These are phyloP conservation scores for Exophiala phaeomuriformis DNA, from an alignment of 2,329 filamentous ascomycete genomes.

Conservation along the genomic window DNA sequence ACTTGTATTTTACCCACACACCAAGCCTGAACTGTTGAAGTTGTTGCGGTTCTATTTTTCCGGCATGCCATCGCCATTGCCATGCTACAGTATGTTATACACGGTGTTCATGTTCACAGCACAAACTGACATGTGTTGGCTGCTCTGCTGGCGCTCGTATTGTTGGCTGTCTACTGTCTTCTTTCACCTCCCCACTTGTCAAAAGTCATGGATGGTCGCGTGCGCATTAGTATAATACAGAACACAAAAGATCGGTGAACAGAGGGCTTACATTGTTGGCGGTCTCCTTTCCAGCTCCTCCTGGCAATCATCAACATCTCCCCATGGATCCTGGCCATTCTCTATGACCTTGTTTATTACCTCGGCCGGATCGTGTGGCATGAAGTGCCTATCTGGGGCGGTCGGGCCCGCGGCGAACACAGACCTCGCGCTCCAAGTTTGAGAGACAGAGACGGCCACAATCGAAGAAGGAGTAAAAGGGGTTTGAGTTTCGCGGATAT, in stretches of 20 bases:
- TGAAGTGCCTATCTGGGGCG: constrained; percentile 54
- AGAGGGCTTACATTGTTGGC: no score
- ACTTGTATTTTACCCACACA: neutral
- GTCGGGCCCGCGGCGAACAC: constrained; percentile 52
- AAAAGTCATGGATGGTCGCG: no score
- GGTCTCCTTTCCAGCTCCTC: constrained; percentile 44
- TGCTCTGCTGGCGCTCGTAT: no score
- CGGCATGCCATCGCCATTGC: neutral
- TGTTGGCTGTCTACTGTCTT: no score
- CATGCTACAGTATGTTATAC: no score
- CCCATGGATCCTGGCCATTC: constrained; percentile 55
- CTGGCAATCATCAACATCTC: constrained; percentile 54
- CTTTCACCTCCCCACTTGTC: no score
- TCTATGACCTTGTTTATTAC: constrained; percentile 60
- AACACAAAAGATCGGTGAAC: no score
- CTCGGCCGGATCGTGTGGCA: constrained; percentile 51
- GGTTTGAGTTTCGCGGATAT: constrained; percentile 20
- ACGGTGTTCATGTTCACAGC: no score
- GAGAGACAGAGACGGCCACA: constrained; percentile 35
- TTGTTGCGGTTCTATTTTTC: no score
- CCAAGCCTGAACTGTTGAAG: neutral
- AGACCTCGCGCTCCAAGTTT: constrained; percentile 57
- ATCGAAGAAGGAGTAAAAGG: neutral
- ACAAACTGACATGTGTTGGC: no score
- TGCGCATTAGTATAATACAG: no score